Base-by-base conservation (phyloP, 148 eudicot genomes). In the Oxyria digyna region DNA sequence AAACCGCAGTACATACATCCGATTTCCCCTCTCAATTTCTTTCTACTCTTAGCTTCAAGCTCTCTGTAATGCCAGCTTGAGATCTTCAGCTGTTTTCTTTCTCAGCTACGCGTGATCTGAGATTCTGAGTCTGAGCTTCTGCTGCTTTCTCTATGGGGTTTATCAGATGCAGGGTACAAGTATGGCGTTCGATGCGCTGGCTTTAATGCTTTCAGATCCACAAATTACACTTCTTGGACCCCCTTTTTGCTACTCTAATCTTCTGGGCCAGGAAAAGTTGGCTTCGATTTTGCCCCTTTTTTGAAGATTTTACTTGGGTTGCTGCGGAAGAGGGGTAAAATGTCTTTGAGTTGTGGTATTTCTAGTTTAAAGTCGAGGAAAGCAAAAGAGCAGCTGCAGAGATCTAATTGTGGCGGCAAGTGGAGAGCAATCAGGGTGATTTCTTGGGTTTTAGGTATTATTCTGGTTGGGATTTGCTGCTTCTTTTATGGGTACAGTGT, bases 1-100 rank as follows among this genome's bases (percentile, higher is more conserved):
- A 69, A 66, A 55, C 67, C 42, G 73, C 72, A 79, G 59, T 74
- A 35, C 27, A 49, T 74, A 35, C 27, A 49, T 14, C 59, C 26
- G 24, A 66, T 35, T 37, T 26, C 43, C 46, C 69, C 69, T 66
- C 46, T 66, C 43, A 35, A 35, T 41, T 66, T 37, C 17, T 66
- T 66, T 37, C 62, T 11, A 8, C 15, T 24, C 15, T 52, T 52
- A 4, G 65, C 8, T 59, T 59, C 20, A 13, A 4, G 37, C 27
- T 59, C 31, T 11, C 62, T 55, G 32, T 55, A 55, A 59, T 59
- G 65, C 65, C 65, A 59, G 65, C 37, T 55, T 29, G 24, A 12
- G 62, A 26, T 55, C 62, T 26, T 26, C 29, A 52, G 59, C 38
- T 35, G 38, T 35, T 35, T 50, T 6, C 41, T 38, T 50, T 50